A percentile compares a stretch with the other conserved stretches of the same genome.
These are phyloP conservation scores for Mycena vitilis DNA, from an alignment of 768 basidiomycete genomes.

Conservation along the genomic window DNA sequence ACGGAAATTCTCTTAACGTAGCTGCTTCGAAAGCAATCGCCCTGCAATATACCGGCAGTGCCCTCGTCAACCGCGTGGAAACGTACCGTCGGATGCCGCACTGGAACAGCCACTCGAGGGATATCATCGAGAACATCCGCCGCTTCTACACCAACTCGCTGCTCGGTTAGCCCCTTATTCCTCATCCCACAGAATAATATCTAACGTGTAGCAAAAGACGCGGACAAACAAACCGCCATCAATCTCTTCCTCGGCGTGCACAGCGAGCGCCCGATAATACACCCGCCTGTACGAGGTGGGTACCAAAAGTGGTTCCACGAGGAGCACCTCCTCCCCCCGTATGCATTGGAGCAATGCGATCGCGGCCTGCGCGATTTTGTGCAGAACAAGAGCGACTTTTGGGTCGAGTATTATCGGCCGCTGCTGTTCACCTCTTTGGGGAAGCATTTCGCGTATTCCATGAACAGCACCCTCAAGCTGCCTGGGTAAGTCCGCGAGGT, in stretches of 20 bases:
- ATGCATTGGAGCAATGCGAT: conserved; percentile 73
- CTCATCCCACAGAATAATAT: conserved; percentile 10
- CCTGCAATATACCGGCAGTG: conserved; percentile 96
- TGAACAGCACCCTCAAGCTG: conserved; percentile 88
- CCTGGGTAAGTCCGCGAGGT: conserved; percentile 69
- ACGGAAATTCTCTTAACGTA: not conserved
- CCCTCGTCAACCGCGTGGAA: conserved; percentile 95
- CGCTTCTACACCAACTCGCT: conserved; percentile 96
- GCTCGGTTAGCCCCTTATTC: conserved; percentile 64
- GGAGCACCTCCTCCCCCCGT: conserved; percentile 76
- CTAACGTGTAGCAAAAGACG: conserved; percentile 63
- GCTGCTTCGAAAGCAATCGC: conserved; percentile 76
- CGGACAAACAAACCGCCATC: conserved; percentile 97
- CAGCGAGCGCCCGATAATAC: conserved; percentile 61
- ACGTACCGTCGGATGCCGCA: conserved; percentile 96
- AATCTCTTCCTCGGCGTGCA: conserved; percentile 94
- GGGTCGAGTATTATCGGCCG: conserved; percentile 92
- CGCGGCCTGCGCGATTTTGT: conserved; percentile 71
- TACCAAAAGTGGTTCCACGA: conserved; percentile 90
- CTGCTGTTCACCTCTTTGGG: conserved; percentile 85
- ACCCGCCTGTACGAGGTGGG: conserved; percentile 68
- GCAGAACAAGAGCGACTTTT: conserved; percentile 75
- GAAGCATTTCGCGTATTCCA: conserved; percentile 92
- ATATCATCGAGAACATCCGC: conserved; percentile 94
- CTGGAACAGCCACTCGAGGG: conserved; percentile 97